Evolutionary conservation across 257 asterid species (phyloP).

Genomic region (Linaria vulgaris): DNA sequence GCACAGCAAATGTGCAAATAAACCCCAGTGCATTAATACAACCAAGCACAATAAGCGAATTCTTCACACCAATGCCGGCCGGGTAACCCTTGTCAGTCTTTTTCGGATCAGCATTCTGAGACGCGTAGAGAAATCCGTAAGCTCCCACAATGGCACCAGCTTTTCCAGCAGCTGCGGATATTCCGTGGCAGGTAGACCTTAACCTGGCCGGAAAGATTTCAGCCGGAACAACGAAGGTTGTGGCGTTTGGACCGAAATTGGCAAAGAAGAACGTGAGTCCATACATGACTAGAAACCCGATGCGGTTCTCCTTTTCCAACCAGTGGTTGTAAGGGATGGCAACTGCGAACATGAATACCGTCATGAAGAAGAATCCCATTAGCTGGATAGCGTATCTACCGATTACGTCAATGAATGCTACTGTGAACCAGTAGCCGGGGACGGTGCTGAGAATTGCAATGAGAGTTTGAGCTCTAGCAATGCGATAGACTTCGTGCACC

Average conservation of each 20-base stretch:
- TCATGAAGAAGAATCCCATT: constrained; percentile 57
- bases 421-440: constrained; percentile 57
- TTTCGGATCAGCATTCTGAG: constrained; percentile 22
- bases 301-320: constrained; percentile 29
- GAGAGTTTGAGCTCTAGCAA: constrained; percentile 44
- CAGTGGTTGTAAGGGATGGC: constrained; percentile 49
- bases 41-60: constrained; percentile 36
- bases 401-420: constrained; percentile 36
- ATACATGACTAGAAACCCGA: constrained; percentile 44
- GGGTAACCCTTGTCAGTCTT: constrained; percentile 38
- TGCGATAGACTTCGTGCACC: constrained; percentile 32
- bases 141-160: constrained; percentile 48
- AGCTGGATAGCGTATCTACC: constrained; percentile 44
- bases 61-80: constrained; percentile 37
- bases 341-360: constrained; percentile 48
- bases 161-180: constrained; percentile 46
- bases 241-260: constrained; percentile 47
- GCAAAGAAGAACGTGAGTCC: constrained; percentile 47
- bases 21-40: constrained; percentile 31
- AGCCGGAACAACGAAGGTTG: constrained; percentile 48
- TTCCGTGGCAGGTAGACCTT: constrained; percentile 49
- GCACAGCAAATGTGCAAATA: constrained; percentile 32
- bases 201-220: constrained; percentile 48
- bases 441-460: constrained; percentile 51
- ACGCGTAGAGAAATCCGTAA: constrained; percentile 39